Base-by-base conservation (phyloP, 2,329 filamentous ascomycete species). In the Chrysoporthe puriensis region DNA sequence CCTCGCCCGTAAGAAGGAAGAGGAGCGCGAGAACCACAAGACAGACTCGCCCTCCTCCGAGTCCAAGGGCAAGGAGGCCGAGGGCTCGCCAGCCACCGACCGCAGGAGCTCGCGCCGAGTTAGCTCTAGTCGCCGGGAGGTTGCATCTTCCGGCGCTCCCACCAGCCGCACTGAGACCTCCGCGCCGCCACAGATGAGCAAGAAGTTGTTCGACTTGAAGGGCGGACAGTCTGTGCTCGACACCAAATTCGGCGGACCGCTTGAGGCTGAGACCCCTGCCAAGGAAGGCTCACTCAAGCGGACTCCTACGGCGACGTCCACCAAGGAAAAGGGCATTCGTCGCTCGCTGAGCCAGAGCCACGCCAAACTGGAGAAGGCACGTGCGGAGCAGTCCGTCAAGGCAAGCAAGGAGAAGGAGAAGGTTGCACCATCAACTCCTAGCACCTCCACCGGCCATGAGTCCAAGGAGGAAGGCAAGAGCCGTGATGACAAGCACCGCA, bases 201-300 rank as follows among this genome's bases (percentile, higher is more conserved):
- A 79, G 76, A 80, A 74, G 63, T 82, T 82, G 72, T 83, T 84
- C 66, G 77, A 79, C 48, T 71, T 81, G 56, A 82, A 77, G 66
- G 76, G 79, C 42, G 75, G 73, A 11, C 74, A 81, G 68, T 80
- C 80, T 26, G 71, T 77, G 43, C 40, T 75, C 18, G 71, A 70
- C 36, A 69, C 73, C 9, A 72, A 69, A 48, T 62, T 70, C 13
- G 70, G 71, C 5, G 68, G 66, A 66, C 57, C 73, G 67, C 66
- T 71, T 65, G 21, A 57, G 13, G 46, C 64, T 8, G 69, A 70
- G 16, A 46, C 42, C 3, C 16, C 57, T 42, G 36, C 48, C 18
- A 62, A 42, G 48, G 59, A 62, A 2, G 40, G 42, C 48, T 43
- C 54, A 5, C 63, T 65, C 64, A 66, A 62, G 62, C 50, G 66